Evolutionary conservation across 495 filamentous ascomycete genomes (phyloP), one percentile per base, ranked within the genome.

Genomic region (Neurospora sp.): DNA sequence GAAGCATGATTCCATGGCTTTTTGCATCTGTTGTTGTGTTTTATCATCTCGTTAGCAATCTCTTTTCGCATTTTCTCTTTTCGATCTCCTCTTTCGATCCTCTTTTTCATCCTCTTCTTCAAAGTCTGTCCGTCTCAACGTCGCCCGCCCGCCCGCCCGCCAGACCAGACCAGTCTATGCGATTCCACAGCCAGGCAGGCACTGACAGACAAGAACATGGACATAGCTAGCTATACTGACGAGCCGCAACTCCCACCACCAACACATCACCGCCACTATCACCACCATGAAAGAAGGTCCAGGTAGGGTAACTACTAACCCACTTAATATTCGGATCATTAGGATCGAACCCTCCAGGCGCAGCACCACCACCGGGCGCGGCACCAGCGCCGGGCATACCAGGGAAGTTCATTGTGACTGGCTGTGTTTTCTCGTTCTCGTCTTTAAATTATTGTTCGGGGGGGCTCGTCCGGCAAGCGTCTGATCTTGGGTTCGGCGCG

Each of bases 1-100:
- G 12, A 91, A 91, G 82, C 94, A 98, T 7, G 91, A 94, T 80
- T 98, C 94, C 92, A 96, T 96, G 44, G 89, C 88, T 23, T 82
- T 80, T 86, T 93, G 87, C 87, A 97, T 92, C 93, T 59, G 44
- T 78, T 6, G 74, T 94, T 94, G 35, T n/a, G 27, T 54, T 23
- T 54, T 74, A 76, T 72, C 38, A 37, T 48, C 18, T 48, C 18
- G 31, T 78, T 74, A 74, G 48, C 14, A 18, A 35, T 38, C 31
- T 6, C 48, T 27, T 27, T 72, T 48, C 8, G 42, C 35, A 71
- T n/a, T 16, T 16, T 71, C 14, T 27, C 20, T 71, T 71, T 40
- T 31, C 38, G 4, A 16, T 71, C 14, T 7, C 8, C 16, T 44
- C 70, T n/a, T 27, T 14, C 9, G 14, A 48, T n/a, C 39, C 4